Base-by-base conservation (phyloP, 2,329 filamentous ascomycete genomes). In the Clonostachys solani region DNA sequence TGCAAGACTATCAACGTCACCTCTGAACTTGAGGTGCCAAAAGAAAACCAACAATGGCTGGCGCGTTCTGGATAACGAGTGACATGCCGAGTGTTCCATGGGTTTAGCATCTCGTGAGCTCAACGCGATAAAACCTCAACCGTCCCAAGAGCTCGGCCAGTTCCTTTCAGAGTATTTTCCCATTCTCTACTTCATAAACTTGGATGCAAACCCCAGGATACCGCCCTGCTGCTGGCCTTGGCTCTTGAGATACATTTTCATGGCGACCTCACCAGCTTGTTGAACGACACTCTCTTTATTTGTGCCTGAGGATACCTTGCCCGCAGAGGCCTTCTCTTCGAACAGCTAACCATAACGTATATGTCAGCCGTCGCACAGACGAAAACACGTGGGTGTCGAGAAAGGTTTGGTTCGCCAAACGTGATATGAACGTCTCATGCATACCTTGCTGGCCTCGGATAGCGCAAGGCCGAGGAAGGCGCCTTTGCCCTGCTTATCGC, bases 161-260 rank as follows among this genome's bases (percentile, higher is more conserved):
- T n/a, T n/a, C 37, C 37, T 17, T 43, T 15, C 7, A 9, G 41
- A 43, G 41, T 16, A 4, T 10, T 29, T 23, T 15, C 7, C 17
- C 23, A 29, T 29, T 29, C 23, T 29, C 9, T 29, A 29, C 40
- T 54, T 51, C 54, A 77, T 56, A 49, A 75, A 77, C 64, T 77
- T 75, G 55, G 66, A 65, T 6, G 75, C 76, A 57, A 80, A 50
- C 19, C 65, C 59, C 56, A 74, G 49, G 45, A 80, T 58, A 6
- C 74, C 63, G 19, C 66, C 73, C 47, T 60, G 51, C 51, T 58
- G 49, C 52, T 75, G 66, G 17, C 77, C 78, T 63, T 90, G 78
- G 56, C 79, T 83, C 80, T 95, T 92, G 73, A 95, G 71, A 67
- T 92, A 96, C 81, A 96, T 87, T 79, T 95, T 91, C 57, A 96